Evolutionary conservation across 768 basidiomycete genomes (phyloP), one percentile per base, ranked within the genome.

Genomic region (Termitomyces sp.): DNA sequence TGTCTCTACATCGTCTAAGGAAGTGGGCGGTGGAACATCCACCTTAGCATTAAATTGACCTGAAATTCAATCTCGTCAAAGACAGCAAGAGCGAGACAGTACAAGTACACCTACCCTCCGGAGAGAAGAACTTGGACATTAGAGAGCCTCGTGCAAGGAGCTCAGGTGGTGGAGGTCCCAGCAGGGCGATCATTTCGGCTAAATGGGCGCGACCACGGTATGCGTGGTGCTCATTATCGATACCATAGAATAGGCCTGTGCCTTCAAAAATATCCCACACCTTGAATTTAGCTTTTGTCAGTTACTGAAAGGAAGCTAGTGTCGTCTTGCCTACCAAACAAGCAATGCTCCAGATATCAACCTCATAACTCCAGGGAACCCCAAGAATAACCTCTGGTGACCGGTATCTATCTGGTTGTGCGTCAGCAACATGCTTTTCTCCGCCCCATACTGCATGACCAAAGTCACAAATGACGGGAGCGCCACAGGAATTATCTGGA

Each of bases 321-420:
- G 9, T 24, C 22, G 4, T 30, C 9, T 33, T 15, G 20, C 71
- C 7, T 48, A 72, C 72, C 66, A 70, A 52, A 33, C 64, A 61
- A 6, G 67, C 72, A 27, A 70, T 36, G 57, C 66, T 72, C 70
- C 72, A 73, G n/a, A 73, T 67, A 59, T 73, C 72, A 5, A 69
- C 66, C 30, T 58, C 57, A 36, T 62, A 44, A 42, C 60, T 51
- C 72, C 71, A 73, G 12, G 67, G 65, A 6, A 67, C 37, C 9
- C 58, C 46, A 9, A 73, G 58, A 49, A 70, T 62, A 18, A 73
- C 67, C 54, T 73, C 72, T 20, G 69, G 70, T 11, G 70, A 64
- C 12, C 72, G 68, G 58, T 69, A 70, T 2, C 27, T 51, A 49
- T 54, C 31, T 31, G 72, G 71, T 56, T 71, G 69, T 49, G 69